phyloP scores from a whole-genome alignment of 176 grass and related monocot species.

The Metroxylon sagu region DNA sequence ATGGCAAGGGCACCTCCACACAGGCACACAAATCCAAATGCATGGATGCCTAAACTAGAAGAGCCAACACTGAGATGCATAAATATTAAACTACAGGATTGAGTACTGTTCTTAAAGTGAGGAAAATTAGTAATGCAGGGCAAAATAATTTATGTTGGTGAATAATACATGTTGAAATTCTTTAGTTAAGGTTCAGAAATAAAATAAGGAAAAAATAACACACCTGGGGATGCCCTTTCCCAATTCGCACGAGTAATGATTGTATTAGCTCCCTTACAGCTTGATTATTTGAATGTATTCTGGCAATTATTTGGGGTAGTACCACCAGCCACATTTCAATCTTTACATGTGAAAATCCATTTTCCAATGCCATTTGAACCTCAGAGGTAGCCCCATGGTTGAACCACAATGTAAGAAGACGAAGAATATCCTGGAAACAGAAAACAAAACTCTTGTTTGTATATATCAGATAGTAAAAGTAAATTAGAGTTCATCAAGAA shows the following conservation, averaged over 20 bases:
- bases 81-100: no score
- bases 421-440: slow-evolving; percentile 82
- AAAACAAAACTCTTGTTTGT: slow-evolving; percentile 20
- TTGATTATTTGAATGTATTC: slow-evolving; percentile 93
- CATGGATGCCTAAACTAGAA: no score
- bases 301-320: slow-evolving; percentile 96
- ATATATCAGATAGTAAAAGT: no score
- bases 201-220: slow-evolving; percentile 11
- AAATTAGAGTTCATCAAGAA: no score
- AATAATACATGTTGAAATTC: no score
- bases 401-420: slow-evolving; percentile 96
- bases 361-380: slow-evolving; percentile 80
- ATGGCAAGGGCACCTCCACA: no score
- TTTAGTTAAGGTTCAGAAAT: not conserved
- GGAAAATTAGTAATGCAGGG: no score
- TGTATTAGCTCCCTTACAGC: slow-evolving; percentile 95
- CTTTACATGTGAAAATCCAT: slow-evolving; percentile 87
- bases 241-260: slow-evolving; percentile 81
- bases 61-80: no score
- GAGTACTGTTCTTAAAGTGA: no score
- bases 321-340: slow-evolving; percentile 99
- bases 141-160: no score
- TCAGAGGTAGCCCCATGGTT: slow-evolving; percentile 77
- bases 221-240: slow-evolving; percentile 90
- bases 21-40: no score